Conservation (phyloP, 805 yeast genomes). For the Metschnikowia cerradonensis region DNA sequence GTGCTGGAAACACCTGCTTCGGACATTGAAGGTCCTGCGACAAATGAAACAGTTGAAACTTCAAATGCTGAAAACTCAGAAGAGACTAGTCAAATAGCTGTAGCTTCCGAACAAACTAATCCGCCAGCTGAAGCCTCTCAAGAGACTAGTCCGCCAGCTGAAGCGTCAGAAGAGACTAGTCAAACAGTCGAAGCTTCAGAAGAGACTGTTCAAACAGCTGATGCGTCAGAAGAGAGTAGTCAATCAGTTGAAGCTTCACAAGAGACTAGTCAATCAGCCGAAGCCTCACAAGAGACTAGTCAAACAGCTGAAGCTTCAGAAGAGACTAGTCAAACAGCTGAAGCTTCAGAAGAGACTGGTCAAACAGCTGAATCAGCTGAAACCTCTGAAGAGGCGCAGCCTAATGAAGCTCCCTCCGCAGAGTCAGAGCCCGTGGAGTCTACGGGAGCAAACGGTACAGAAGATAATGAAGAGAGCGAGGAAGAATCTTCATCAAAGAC, state of each 20-base stretch:
- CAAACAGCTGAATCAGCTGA: neutral
- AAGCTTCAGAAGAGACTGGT: neutral
- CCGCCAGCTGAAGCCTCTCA: neutral
- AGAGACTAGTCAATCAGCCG: neutral
- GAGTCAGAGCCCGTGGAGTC: neutral
- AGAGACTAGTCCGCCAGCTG: neutral
- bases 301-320: neutral
- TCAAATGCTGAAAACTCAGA: neutral
- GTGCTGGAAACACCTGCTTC: neutral
- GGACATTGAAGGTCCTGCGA: neutral
- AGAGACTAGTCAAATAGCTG: neutral
- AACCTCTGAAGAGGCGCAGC: neutral
- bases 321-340: neutral
- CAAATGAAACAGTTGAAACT: neutral
- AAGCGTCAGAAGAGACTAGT: neutral
- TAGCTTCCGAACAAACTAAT: neutral
- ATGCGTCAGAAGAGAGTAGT: neutral
- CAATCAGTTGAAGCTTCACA: neutral
- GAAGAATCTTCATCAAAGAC: neutral
- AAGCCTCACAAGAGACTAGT: neutral
- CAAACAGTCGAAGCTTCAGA: neutral
- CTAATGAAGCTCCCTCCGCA: neutral
- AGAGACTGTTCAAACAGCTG: neutral
- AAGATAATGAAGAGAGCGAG: neutral
- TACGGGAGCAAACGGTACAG: neutral